Percentiles rank a stretch among this genome's conserved stretches.
phyloP scores from a whole-genome alignment of 257 asterid genomes.

The Solanum raphanifolium region DNA sequence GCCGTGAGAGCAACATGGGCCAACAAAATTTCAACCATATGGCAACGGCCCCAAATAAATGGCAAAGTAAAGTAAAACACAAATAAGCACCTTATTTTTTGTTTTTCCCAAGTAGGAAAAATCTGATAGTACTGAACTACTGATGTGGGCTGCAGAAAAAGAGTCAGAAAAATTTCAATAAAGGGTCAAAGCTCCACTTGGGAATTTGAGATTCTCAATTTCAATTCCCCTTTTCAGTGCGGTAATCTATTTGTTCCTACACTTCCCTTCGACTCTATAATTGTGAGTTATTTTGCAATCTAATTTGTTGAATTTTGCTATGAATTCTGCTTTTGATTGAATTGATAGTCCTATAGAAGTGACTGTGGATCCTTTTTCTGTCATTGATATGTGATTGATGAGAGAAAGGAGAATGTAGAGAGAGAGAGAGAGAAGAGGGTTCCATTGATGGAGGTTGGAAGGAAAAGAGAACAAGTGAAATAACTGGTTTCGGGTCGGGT shows the following conservation, averaged over 20 bases:
- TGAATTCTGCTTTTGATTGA: background rate
- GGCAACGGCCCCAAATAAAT: background rate
- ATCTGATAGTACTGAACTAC: background rate
- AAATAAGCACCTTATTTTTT: background rate
- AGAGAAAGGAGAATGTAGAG: background rate
- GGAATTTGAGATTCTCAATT: background rate
- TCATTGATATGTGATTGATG: background rate
- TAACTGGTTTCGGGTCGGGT: background rate
- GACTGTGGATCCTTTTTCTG: background rate
- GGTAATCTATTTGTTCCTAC: background rate
- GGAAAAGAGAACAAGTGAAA: background rate
- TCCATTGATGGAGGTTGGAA: background rate
- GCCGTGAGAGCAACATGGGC: background rate
- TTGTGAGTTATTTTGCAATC: background rate
- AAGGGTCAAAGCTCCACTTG: background rate
- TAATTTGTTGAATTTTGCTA: background rate
- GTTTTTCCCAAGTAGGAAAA: background rate
- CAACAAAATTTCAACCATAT: background rate
- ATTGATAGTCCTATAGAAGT: background rate
- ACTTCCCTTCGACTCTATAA: background rate
- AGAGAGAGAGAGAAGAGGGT: background rate
- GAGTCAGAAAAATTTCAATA: background rate
- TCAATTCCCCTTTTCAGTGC: background rate
- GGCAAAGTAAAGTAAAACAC: background rate
- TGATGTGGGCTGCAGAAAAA: background rate